These are phyloP conservation scores for Penicillium egyptiacum DNA, from an alignment of 495 filamentous ascomycete species.

Conservation along the genomic window DNA sequence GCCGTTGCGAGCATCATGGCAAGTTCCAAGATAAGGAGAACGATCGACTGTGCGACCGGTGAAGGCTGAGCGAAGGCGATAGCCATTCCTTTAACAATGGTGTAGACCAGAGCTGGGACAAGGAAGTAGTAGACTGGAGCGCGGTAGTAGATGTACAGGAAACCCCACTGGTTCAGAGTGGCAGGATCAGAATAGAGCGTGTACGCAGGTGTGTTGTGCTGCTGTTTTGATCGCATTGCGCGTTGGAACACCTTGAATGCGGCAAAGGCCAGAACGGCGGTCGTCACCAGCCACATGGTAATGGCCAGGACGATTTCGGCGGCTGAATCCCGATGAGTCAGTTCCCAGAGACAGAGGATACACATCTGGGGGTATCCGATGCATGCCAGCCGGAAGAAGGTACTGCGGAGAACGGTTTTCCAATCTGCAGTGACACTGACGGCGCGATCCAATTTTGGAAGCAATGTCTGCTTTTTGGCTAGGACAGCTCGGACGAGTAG, in stretches of 20 bases:
- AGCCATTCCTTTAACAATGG: constrained; percentile 83
- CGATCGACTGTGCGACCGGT: constrained; percentile 75
- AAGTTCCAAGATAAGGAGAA: constrained; percentile 80
- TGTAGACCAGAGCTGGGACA: constrained; percentile 74
- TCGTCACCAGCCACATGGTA: constrained; percentile 86
- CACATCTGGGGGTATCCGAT: constrained; percentile 93
- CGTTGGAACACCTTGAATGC: constrained; percentile 84
- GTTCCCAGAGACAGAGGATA: constrained; percentile 90
- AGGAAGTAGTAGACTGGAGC: constrained; percentile 96
- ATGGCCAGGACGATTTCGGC: constrained; percentile 86
- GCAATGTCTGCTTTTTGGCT: constrained; percentile 68
- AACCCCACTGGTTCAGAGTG: constrained; percentile 95
- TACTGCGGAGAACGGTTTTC: constrained; percentile 83
- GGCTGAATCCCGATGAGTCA: constrained; percentile 78
- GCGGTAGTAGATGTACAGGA: constrained; percentile 94
- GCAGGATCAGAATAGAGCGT: constrained; percentile 94
- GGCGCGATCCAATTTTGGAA: constrained; percentile 65
- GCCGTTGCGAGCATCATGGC: constrained; percentile 71
- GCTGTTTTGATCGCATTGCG: constrained; percentile 76
- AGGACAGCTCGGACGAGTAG: constrained; percentile 72
- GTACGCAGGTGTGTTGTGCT: constrained; percentile 94
- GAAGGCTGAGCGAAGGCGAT: constrained; percentile 74
- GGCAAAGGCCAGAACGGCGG: constrained; percentile 73
- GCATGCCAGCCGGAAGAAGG: constrained; percentile 82
- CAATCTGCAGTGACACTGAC: constrained; percentile 82